Conservation (phyloP, 345 rosid genomes). For the Eucalyptus rudis region DNA sequence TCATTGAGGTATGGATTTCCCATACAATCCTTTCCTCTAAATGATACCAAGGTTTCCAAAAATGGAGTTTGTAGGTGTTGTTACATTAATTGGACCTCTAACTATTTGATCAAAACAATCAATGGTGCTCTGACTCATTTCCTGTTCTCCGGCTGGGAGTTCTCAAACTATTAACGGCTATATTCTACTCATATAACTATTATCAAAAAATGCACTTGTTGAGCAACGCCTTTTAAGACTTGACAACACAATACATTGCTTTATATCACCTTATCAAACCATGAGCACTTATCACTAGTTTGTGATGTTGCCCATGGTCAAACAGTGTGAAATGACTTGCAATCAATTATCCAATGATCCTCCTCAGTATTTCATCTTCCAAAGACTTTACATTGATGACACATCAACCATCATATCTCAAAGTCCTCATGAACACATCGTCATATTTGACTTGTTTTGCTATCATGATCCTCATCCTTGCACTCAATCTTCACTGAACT, state of each 20-base stretch:
- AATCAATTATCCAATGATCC: too few relatives aligned
- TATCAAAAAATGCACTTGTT: not conserved
- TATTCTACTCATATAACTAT: not conserved
- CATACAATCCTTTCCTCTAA: not conserved
- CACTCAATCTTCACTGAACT: too few relatives aligned
- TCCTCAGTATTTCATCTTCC: too few relatives aligned
- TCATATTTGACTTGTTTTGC: too few relatives aligned
- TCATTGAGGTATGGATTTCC: not conserved
- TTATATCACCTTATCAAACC: not conserved
- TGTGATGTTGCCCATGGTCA: too few relatives aligned
- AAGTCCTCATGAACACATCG: too few relatives aligned
- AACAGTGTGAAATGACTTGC: too few relatives aligned
- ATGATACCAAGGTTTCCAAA: not conserved
- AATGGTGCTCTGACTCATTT: not conserved
- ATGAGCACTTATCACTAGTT: too few relatives aligned
- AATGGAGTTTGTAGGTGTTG: not conserved
- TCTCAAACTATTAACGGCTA: not conserved
- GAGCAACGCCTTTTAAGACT: not conserved
- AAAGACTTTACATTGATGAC: too few relatives aligned
- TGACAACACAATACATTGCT: not conserved
- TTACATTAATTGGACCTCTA: not conserved
- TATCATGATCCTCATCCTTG: too few relatives aligned
- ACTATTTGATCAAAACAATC: too few relatives aligned
- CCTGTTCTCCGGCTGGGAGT: accelerated
- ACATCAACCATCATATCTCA: too few relatives aligned